These are phyloP conservation scores for Fusarium buxicola DNA, from an alignment of 2,329 filamentous ascomycete genomes.

Conservation along the genomic window DNA sequence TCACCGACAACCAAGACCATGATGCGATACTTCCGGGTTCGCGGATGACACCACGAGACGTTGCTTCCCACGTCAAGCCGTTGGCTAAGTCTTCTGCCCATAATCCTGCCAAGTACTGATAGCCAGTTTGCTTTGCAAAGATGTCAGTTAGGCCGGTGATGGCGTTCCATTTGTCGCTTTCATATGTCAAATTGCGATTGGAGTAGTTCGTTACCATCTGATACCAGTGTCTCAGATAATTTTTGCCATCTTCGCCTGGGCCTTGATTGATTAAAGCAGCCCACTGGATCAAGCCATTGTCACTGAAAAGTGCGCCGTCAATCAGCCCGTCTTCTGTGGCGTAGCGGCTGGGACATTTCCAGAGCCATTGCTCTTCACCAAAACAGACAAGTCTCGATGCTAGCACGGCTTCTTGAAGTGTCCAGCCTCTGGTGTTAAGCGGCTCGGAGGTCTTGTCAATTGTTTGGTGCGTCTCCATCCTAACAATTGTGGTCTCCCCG, in stretches of 20 bases:
- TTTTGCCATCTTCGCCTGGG: background rate
- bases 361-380: constrained; percentile 10
- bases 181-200: background rate
- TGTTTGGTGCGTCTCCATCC: background rate
- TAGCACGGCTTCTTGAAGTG: constrained; percentile 9
- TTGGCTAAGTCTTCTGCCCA: constrained; percentile 8
- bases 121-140: background rate
- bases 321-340: constrained; percentile 5
- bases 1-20: constrained; percentile 14
- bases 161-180: constrained; percentile 5
- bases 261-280: background rate
- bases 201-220: constrained; percentile 3
- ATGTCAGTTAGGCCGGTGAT: background rate
- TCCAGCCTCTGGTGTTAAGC: constrained; percentile 9
- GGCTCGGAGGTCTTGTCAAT: constrained; percentile 1
- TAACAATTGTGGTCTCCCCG: background rate
- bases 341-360: constrained; percentile 15
- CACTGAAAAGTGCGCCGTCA: background rate
- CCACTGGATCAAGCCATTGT: constrained; percentile 5
- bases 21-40: background rate
- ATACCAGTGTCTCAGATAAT: constrained; percentile 2
- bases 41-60: background rate
- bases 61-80: constrained; percentile 10
- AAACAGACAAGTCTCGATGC: constrained; percentile 2
- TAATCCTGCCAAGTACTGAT: constrained; percentile 5